Evolutionary conservation across 192 early-diverging fungal species (phyloP), one percentile per base, ranked within the genome.

Genomic region (Coemansia sp.): DNA sequence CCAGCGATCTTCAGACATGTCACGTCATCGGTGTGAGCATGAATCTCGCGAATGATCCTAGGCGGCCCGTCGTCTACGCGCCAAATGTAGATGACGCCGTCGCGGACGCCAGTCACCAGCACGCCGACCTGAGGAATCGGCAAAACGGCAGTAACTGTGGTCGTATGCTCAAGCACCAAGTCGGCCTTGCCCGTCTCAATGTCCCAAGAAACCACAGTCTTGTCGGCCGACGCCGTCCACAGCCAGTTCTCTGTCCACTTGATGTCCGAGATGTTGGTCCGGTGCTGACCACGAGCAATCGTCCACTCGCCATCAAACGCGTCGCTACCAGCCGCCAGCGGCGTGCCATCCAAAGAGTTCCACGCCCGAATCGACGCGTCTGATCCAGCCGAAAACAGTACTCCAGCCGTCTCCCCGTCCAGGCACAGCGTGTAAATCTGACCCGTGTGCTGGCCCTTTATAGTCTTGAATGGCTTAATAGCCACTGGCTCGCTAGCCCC

Each of bases 201-300:
- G 70, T 98, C 91, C 88, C 94, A 94, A 60, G 94, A 76, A 60
- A 88, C 87, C 1, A 84, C 92, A 0, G 90, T 91, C 36, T 93
- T 95, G 58, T 98, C 96, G 6, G 93, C 96, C 7, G 95, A 97
- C 9, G 86, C 92, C 22, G 90, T 87, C 94, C 94, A 96, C 41
- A 96, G 60, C 50, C 77, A 81, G 9, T 84, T 87, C 10, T 90
- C 87, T 1, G 75, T 82, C n/a, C 83, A 58, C 39, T 70, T 74
- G 37, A 93, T 61, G 32, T 69, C 76, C 62, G 88, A 92, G 0
- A 92, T 86, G 40, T 84, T 91, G 0, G 96, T 98, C 10, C 85
- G 76, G 78, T 98, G 96, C 0, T 90, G n/a, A 39, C 77, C 42
- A 82, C 75, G 61, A 72, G 70, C 65, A 85, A 91, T 39, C 83